Conservation (phyloP, 2,329 filamentous ascomycete species). For the Ascochyta pisi region DNA sequence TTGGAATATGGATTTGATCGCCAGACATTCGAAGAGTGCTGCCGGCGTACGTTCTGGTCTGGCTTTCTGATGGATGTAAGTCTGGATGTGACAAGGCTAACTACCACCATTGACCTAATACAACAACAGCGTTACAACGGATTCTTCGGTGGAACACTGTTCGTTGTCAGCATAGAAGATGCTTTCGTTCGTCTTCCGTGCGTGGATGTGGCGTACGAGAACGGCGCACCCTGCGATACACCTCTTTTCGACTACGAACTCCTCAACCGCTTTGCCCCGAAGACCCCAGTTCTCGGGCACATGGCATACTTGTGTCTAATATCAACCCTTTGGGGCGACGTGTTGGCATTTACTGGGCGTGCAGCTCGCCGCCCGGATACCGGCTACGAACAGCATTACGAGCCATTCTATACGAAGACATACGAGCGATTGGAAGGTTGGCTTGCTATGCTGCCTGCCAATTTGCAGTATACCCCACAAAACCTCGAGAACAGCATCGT, state of each 20-base stretch:
- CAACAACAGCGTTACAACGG: conserved; percentile 63
- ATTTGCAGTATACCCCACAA: conserved; percentile 61
- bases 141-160: conserved; percentile 59
- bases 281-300: conserved; percentile 50
- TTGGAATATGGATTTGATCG: conserved; percentile 66
- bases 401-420: conserved; percentile 61
- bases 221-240: conserved; percentile 62
- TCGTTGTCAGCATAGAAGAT: conserved; percentile 67
- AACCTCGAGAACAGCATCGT: conserved; percentile 65
- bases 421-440: conserved; percentile 64
- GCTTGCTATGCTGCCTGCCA: conserved; percentile 62
- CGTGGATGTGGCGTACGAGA: conserved; percentile 67
- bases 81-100: conserved; percentile 41
- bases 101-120: conserved; percentile 40
- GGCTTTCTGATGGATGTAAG: conserved; percentile 71
- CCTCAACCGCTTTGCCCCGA: conserved; percentile 46
- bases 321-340: conserved; percentile 70
- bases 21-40: conserved; percentile 68
- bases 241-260: conserved; percentile 67
- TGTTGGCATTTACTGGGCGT: conserved; percentile 66
- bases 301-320: conserved; percentile 70
- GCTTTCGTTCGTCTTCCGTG: conserved; percentile 72
- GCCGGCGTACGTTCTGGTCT: conserved; percentile 75
- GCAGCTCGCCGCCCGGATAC: conserved; percentile 54
- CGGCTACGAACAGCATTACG: conserved; percentile 56